These are phyloP conservation scores for Aspergillus sp. DNA, from an alignment of 2,329 filamentous ascomycete genomes.

Conservation along the genomic window DNA sequence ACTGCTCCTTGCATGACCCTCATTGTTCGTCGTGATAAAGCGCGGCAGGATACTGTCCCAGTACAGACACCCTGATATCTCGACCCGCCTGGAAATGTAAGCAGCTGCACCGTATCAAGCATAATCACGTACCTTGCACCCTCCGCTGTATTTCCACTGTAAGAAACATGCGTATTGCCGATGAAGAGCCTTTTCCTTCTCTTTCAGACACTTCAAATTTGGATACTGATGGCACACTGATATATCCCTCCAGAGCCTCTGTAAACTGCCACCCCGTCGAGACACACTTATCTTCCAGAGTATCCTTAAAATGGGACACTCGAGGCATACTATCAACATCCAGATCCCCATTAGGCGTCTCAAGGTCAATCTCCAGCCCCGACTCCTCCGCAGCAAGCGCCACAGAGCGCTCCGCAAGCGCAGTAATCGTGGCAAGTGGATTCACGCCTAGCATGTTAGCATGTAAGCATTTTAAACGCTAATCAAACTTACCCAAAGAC, in stretches of 20 bases:
- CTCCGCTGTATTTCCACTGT: slow-evolving; percentile 6
- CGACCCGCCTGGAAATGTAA: not conserved
- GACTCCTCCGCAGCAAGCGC: slow-evolving; percentile 49
- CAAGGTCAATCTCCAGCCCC: slow-evolving; percentile 46
- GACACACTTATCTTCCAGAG: not conserved
- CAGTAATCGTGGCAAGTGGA: slow-evolving; percentile 68
- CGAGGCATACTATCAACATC: not conserved
- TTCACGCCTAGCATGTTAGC: slow-evolving; percentile 50
- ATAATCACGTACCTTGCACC: not conserved
- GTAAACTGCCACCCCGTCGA: slow-evolving; percentile 20
- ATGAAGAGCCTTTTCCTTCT: slow-evolving; percentile 7
- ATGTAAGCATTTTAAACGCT: not conserved
- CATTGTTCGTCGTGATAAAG: slow-evolving; percentile 2
- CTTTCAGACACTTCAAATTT: not conserved
- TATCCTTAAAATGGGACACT: not conserved
- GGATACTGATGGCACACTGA: not conserved
- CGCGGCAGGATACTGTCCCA: slow-evolving; percentile 9
- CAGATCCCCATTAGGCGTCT: slow-evolving; percentile 13
- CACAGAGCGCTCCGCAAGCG: slow-evolving; percentile 65
- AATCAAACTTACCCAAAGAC: slow-evolving; percentile 48
- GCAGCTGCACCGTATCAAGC: not conserved
- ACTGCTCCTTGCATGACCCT: slow-evolving; percentile 1
- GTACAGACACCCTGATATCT: slow-evolving; percentile 7
- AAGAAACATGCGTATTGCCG: slow-evolving; percentile 5
- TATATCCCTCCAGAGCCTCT: slow-evolving; percentile 15